Evolutionary conservation across 306 rosid species (phyloP).

Genomic region (Rubus parviflorus): DNA sequence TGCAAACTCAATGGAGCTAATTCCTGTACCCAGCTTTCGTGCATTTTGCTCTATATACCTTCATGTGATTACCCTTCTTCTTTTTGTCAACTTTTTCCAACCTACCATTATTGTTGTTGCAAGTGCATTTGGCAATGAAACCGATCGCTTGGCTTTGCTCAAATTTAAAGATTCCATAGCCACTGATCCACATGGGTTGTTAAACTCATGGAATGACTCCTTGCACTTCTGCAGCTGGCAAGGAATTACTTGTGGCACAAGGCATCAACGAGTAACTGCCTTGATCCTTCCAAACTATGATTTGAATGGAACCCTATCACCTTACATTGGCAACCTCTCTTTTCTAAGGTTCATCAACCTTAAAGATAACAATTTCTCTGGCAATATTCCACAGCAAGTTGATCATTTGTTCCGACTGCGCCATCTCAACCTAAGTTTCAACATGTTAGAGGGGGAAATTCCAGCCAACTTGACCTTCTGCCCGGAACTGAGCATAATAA

Average conservation of each 20-base stretch:
- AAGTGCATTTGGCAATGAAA: neutral
- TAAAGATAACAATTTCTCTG: slow-evolving; percentile 16
- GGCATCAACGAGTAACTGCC: slow-evolving; percentile 28
- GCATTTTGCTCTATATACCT: neutral
- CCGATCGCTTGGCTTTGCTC: slow-evolving; percentile 24
- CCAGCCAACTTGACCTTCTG: slow-evolving; percentile 34
- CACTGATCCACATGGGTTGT: slow-evolving; percentile 14
- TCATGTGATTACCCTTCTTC: neutral
- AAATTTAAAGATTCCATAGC: too few relatives aligned
- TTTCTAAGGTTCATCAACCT: slow-evolving; percentile 24
- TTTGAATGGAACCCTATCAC: slow-evolving; percentile 39
- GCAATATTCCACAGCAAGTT: slow-evolving; percentile 37
- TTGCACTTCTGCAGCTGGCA: slow-evolving; percentile 38
- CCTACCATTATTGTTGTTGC: neutral
- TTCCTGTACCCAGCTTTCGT: too few relatives aligned
- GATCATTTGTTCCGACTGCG: too few relatives aligned
- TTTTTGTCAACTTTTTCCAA: neutral
- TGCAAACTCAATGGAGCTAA: neutral
- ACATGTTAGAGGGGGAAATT: slow-evolving; percentile 34
- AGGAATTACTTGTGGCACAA: slow-evolving; percentile 41
- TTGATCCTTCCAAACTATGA: slow-evolving; percentile 12
- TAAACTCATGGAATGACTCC: slow-evolving; percentile 43
- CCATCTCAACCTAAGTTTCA: neutral
- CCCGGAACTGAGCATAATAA: neutral
- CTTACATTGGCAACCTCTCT: slow-evolving; percentile 38